Evolutionary conservation across 164 flowering plant genomes (phyloP).

Genomic region (Liquidambar formosana): DNA sequence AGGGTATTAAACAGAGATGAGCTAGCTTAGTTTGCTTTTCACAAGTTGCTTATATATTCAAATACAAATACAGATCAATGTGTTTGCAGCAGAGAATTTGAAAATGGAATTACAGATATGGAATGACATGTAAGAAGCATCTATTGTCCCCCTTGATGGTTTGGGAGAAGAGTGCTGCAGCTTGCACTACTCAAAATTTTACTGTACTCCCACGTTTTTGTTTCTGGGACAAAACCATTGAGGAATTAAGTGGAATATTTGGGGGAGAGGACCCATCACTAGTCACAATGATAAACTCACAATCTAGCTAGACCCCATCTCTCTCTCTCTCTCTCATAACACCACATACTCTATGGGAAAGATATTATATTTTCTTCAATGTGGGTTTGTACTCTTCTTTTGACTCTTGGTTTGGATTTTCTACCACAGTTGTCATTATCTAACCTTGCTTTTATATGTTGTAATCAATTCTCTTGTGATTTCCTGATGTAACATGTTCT

Average conservation of each 20-base stretch:
- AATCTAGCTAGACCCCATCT: no score
- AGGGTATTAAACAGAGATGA: no score
- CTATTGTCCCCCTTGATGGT: no score
- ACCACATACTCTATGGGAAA: conserved; percentile 1
- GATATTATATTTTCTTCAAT: conserved; percentile 11
- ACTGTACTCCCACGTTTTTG: conserved; percentile 27
- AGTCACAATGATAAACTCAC: no score
- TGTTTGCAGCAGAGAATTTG: no score
- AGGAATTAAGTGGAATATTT: neutral
- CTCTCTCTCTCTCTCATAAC: neutral
- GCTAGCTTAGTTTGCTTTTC: no score
- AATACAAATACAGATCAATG: no score
- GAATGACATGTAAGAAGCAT: no score
- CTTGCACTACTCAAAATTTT: neutral
- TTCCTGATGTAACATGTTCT: no score
- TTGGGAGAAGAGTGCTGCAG: neutral
- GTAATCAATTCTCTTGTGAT: no score
- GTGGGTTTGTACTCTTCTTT: conserved; percentile 16
- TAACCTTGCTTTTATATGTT: neutral
- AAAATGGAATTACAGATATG: no score
- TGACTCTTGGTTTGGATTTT: conserved; percentile 19
- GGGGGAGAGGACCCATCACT: neutral
- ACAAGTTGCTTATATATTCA: no score
- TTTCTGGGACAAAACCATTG: neutral
- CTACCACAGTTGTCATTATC: conserved; percentile 6